Base-by-base conservation (phyloP, 805 yeast genomes). In the Danielozyma ontarioensis region DNA sequence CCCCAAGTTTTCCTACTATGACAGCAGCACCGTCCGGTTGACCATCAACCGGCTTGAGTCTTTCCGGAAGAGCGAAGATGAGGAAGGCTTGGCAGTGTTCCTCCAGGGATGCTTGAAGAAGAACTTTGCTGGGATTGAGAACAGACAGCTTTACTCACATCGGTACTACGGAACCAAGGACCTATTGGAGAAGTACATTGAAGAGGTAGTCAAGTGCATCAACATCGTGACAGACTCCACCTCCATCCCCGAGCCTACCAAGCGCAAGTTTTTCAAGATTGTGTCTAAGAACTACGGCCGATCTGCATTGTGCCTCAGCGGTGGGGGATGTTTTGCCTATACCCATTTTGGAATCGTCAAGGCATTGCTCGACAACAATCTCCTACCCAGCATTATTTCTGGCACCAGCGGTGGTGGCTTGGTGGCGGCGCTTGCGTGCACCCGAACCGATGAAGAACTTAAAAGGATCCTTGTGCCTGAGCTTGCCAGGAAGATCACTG, bases 331-430 rank as follows among this genome's bases (percentile, higher is more conserved):
- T 19, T 84, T 83, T 53, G 76, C 89, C 1, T 80, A 81, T 44
- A 76, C 79, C 21, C 94, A 83, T 55, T 79, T 82, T 56, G 94
- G 94, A 2, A 74, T 83, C 3, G 69, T 83, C 17, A 79, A 78
- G 41, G 89, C 88, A 0, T 55, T 84, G 25, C 56, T 83, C 4
- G 88, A 84, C 37, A 72, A 73, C 36, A 81, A 79, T 50, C 57
- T 74, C 31, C 58, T 83, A 32, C 94, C 94, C 1, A 65, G 67
- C 4, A 80, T 83, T 24, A 64, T 84, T 6, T 74, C 84, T 23
- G 94, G 94, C 1, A 83, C 93, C 0, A 78, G 86, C 1, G 90
- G 93, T 2, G 94, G 94, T 12, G 90, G 88, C 1, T 57, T 82
- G 10, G 76, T 83, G 11, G 89, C 93, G 1, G 84, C 88, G 0